Evolutionary conservation across 2,329 filamentous ascomycete species (phyloP).

Genomic region (Biscogniauxia mediterranea): DNA sequence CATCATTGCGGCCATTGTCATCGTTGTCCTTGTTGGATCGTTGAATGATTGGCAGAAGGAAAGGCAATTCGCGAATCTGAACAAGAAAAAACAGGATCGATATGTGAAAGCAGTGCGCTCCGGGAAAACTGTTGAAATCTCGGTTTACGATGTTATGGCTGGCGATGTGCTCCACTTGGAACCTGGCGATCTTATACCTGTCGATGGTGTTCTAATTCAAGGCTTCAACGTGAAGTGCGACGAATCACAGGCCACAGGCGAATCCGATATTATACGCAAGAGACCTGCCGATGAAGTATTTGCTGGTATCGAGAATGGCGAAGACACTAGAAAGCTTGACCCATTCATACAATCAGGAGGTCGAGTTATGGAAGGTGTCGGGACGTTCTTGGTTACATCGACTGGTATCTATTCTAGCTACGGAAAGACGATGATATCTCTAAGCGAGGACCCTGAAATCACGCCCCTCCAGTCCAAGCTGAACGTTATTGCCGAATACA

Average conservation of each 20-base stretch:
- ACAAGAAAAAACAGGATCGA: constrained; percentile 76
- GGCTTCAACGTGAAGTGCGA: constrained; percentile 75
- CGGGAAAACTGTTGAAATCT: constrained; percentile 67
- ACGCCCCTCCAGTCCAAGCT: constrained; percentile 76
- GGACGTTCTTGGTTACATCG: constrained; percentile 71
- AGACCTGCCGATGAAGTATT: constrained; percentile 65
- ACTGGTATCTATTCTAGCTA: constrained; percentile 73
- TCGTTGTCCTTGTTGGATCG: constrained; percentile 74
- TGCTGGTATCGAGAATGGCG: constrained; percentile 64
- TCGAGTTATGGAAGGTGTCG: constrained; percentile 74
- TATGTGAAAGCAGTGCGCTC: constrained; percentile 70
- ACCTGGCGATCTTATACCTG: constrained; percentile 71
- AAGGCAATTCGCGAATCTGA: constrained; percentile 73
- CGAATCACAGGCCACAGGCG: constrained; percentile 76
- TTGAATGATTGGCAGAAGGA: constrained; percentile 81
- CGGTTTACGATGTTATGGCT: constrained; percentile 66
- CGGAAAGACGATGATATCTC: constrained; percentile 71
- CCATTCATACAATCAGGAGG: constrained; percentile 84
- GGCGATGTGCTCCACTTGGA: constrained; percentile 73
- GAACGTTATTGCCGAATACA: constrained; percentile 72
- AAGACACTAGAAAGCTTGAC: constrained; percentile 69
- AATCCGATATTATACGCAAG: constrained; percentile 74
- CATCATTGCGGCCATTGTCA: constrained; percentile 75
- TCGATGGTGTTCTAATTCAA: constrained; percentile 70
- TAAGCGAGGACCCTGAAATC: constrained; percentile 72